Evolutionary conservation across 306 rosid species (phyloP).

Genomic region (Hippophae rhamnoides): DNA sequence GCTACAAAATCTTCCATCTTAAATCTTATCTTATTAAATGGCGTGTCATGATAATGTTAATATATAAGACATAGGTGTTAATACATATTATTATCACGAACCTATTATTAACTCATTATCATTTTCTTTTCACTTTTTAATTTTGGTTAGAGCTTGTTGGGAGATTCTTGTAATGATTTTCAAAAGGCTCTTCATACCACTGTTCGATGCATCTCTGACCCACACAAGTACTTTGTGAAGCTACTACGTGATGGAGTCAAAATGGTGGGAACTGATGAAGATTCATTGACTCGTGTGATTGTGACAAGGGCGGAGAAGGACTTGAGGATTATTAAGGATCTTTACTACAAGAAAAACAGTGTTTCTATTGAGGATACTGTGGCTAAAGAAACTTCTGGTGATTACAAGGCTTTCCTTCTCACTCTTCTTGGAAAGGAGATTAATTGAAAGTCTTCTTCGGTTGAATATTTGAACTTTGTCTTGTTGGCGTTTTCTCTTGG

Average conservation of each 20-base stretch:
- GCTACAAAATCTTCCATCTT: neutral
- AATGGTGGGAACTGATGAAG: slow-evolving; percentile 56
- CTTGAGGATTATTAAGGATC: slow-evolving; percentile 44
- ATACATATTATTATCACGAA: neutral
- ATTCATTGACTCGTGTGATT: slow-evolving; percentile 61
- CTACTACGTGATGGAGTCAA: slow-evolving; percentile 52
- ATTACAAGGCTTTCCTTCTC: slow-evolving; percentile 61
- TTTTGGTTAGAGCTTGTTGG: slow-evolving; percentile 37
- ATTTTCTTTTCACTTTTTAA: neutral
- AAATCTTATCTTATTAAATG: neutral
- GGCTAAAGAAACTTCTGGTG: slow-evolving; percentile 60
- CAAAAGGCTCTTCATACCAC: slow-evolving; percentile 44
- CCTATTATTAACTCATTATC: neutral
- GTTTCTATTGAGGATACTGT: slow-evolving; percentile 57
- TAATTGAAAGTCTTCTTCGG: too few relatives aligned
- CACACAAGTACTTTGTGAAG: slow-evolving; percentile 65
- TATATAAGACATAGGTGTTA: too few relatives aligned
- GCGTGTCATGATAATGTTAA: too few relatives aligned
- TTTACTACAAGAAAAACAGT: slow-evolving; percentile 72
- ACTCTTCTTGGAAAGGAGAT: slow-evolving; percentile 49
- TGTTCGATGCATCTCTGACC: slow-evolving; percentile 51
- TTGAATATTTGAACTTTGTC: too few relatives aligned
- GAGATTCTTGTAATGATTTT: slow-evolving; percentile 32
- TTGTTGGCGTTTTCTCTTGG: too few relatives aligned
- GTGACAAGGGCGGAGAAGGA: slow-evolving; percentile 85